A percentile compares a stretch with the other conserved stretches of the same genome.
Evolutionary conservation across 2,329 filamentous ascomycete species (phyloP).

Genomic region (Karstenula rhodostoma): DNA sequence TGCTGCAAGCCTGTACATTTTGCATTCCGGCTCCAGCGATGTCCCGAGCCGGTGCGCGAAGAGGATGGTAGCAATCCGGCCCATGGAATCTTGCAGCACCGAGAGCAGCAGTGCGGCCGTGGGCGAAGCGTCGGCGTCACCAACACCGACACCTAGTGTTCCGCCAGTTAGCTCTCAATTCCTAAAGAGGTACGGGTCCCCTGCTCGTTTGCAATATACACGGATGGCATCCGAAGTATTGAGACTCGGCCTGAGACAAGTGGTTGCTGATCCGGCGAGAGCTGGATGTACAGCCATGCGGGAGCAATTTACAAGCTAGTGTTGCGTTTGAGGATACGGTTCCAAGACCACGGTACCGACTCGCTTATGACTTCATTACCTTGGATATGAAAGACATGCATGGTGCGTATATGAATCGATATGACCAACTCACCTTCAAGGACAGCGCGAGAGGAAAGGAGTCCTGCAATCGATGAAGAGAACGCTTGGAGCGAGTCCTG

Average conservation of each 20-base stretch:
- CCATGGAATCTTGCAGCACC: constrained; percentile 82
- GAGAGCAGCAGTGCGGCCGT: constrained; percentile 84
- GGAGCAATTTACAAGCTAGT: constrained; percentile 24
- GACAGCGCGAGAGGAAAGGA: constrained; percentile 83
- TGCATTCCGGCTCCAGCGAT: constrained; percentile 87
- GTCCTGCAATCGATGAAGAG: constrained; percentile 79
- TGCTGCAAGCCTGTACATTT: constrained; percentile 85
- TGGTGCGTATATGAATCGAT: constrained; percentile 13
- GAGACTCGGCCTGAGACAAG: background rate
- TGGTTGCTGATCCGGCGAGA: constrained; percentile 7
- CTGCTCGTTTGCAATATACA: background rate
- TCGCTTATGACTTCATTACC: constrained; percentile 21
- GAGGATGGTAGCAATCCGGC: constrained; percentile 81
- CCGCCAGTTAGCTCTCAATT: constrained; percentile 19
- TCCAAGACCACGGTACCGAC: constrained; percentile 17
- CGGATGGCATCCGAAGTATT: constrained; percentile 11
- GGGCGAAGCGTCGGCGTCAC: constrained; percentile 78
- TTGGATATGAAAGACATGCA: constrained; percentile 14
- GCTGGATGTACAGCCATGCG: constrained; percentile 15
- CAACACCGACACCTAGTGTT: constrained; percentile 75
- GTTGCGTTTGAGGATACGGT: constrained; percentile 14
- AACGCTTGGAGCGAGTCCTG: constrained; percentile 84
- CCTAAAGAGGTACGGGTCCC: background rate
- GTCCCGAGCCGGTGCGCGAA: constrained; percentile 86
- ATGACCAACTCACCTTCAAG: constrained; percentile 66